Conservation (phyloP, 2,329 filamentous ascomycete species). For the Lasiodiplodia citricola region DNA sequence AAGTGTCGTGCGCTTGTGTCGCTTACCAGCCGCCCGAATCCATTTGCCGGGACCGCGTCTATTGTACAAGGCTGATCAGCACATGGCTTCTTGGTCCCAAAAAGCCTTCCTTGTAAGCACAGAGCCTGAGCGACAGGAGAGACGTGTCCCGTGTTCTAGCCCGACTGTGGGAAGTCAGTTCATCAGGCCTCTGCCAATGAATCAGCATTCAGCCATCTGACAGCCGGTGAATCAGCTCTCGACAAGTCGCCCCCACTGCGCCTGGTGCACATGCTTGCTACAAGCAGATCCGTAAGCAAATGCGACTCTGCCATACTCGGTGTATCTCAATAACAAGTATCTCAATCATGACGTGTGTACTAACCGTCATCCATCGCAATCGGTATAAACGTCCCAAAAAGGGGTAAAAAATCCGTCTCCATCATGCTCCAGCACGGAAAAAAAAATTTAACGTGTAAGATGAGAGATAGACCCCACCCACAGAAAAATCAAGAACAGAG, state of each 20-base stretch:
- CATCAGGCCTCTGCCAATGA: slow-evolving; percentile 17
- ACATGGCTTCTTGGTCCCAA: neutral
- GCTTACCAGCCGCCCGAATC: neutral
- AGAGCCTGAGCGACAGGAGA: slow-evolving; percentile 1
- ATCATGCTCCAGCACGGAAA: neutral
- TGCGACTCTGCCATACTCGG: slow-evolving; percentile 16
- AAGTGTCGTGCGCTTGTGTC: neutral
- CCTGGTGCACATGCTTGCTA: neutral
- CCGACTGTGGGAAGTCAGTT: neutral
- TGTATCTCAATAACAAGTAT: slow-evolving; percentile 15
- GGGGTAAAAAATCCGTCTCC: neutral
- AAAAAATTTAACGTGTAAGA: slow-evolving; percentile 1
- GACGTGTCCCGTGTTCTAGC: neutral
- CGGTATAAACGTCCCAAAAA: slow-evolving; percentile 10
- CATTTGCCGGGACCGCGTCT: neutral
- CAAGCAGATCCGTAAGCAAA: slow-evolving; percentile 11
- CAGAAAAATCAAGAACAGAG: neutral
- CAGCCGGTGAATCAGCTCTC: slow-evolving; percentile 8
- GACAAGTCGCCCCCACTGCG: neutral
- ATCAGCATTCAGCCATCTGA: slow-evolving; percentile 11
- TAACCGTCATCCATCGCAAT: slow-evolving; percentile 18
- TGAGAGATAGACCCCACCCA: neutral
- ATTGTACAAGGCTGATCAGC: neutral
- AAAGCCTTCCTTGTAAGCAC: slow-evolving; percentile 3
- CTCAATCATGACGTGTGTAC: slow-evolving; percentile 19